Conservation (phyloP, 306 rosid species). For the peach (Prunus persica) region Prunus_persica_NCBIv2 NC_034010.1:29014501-29015000, state of each 20-base stretch:
- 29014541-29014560: neutral
- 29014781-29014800: constrained; percentile 67
- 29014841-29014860: constrained; percentile 28
- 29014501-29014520: neutral
- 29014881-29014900: constrained; percentile 9
- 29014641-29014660: neutral
- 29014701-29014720: neutral
- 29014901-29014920: neutral
- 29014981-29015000: constrained; percentile 47
- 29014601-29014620: neutral
- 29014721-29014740: neutral
- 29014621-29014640: neutral
- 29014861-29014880: constrained; percentile 4
- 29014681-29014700: neutral
- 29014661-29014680: neutral
- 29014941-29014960: constrained; percentile 42
- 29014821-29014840: constrained; percentile 47
- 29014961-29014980: constrained; percentile 61
- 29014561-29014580: neutral
- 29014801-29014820: constrained; percentile 28
- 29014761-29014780: constrained; percentile 46
- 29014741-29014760: constrained; percentile 15
- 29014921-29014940: constrained; percentile 25
- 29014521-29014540: neutral
- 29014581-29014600: neutral